Conservation (phyloP, 2,329 filamentous ascomycete genomes). For the Diaporthe sp. region DNA sequence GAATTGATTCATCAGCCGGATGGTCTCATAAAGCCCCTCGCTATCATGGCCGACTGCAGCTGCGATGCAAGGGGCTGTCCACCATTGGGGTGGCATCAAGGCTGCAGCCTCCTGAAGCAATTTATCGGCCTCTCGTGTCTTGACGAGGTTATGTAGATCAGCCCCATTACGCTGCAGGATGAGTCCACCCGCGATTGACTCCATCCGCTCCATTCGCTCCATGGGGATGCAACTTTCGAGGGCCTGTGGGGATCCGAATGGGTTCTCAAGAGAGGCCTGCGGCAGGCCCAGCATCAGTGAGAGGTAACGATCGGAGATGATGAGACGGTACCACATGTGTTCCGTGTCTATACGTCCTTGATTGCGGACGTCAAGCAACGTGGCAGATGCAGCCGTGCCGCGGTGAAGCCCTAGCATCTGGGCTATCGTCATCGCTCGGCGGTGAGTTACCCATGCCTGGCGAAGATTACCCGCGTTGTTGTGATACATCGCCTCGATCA, state of each 20-base stretch:
- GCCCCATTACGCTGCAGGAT: constrained; percentile 56
- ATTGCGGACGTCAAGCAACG: constrained; percentile 48
- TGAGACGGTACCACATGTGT: constrained; percentile 61
- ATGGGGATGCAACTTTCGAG: constrained; percentile 49
- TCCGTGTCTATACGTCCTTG: constrained; percentile 50
- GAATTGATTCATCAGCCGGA: constrained; percentile 58
- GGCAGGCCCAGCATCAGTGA: constrained; percentile 63
- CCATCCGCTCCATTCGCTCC: constrained; percentile 54
- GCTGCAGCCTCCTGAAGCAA: constrained; percentile 54
- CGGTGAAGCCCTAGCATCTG: constrained; percentile 43
- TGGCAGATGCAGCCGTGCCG: constrained; percentile 42
- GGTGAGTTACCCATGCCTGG: constrained; percentile 59
- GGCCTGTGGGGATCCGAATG: constrained; percentile 47
- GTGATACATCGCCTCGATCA: constrained; percentile 62
- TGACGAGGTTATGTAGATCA: constrained; percentile 46
- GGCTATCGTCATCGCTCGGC: constrained; percentile 56
- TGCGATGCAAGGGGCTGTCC: constrained; percentile 50
- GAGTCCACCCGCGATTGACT: constrained; percentile 51
- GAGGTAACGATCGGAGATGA: constrained; percentile 61
- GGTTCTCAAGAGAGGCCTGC: constrained; percentile 51
- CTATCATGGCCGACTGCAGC: constrained; percentile 38
- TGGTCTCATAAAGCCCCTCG: constrained; percentile 49
- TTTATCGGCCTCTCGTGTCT: constrained; percentile 54
- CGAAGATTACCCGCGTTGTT: constrained; percentile 63
- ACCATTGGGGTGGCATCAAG: constrained; percentile 59